phyloP scores from a whole-genome alignment of 2,329 filamentous ascomycete genomes.

The Fulvia fulva region DNA sequence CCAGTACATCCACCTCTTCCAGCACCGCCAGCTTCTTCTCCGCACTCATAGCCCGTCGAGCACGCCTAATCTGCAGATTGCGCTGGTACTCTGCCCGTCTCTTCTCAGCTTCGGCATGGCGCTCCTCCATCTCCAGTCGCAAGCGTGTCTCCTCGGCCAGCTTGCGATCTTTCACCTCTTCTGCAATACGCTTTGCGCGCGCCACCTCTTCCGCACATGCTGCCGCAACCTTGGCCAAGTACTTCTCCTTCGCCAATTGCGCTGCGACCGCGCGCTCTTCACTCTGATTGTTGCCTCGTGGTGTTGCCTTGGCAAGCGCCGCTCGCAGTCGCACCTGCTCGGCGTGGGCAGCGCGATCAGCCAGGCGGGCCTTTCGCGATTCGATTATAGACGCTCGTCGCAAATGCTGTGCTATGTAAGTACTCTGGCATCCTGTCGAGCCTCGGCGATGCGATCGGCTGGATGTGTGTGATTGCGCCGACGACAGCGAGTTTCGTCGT shows the following conservation, averaged over 20 bases:
- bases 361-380: constrained; percentile 72
- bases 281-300: constrained; percentile 56
- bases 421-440: constrained; percentile 56
- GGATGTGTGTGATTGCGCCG: constrained; percentile 64
- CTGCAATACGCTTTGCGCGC: constrained; percentile 76
- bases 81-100: constrained; percentile 56
- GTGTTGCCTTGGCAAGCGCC: constrained; percentile 67
- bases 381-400: constrained; percentile 77
- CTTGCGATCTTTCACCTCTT: constrained; percentile 75
- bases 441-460: constrained; percentile 51
- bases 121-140: constrained; percentile 72
- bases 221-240: constrained; percentile 75
- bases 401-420: constrained; percentile 72
- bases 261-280: constrained; percentile 76
- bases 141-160: constrained; percentile 68
- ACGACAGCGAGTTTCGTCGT: constrained; percentile 75
- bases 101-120: constrained; percentile 70
- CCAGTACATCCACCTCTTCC: constrained; percentile 45
- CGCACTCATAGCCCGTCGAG: constrained; percentile 35
- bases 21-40: constrained; percentile 51
- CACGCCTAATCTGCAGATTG: constrained; percentile 47
- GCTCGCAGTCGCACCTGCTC: constrained; percentile 77
- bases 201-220: constrained; percentile 79
- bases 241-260: constrained; percentile 72
- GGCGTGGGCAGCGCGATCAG: constrained; percentile 74